These are phyloP conservation scores for Angophora floribunda DNA, from an alignment of 345 rosid species.

Conservation along the genomic window DNA sequence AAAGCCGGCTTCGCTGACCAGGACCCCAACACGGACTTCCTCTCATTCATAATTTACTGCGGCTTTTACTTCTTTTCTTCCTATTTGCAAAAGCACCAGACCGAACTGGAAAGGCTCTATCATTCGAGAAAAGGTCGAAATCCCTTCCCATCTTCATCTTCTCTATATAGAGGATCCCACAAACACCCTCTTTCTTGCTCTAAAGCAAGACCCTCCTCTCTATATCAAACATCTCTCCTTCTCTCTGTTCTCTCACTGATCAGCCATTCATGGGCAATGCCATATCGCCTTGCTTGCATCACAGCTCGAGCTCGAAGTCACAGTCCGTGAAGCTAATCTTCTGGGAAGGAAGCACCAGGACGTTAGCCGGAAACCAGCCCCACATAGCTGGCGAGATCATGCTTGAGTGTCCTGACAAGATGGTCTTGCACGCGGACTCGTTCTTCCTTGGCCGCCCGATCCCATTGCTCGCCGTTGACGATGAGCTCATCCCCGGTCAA, in stretches of 20 bases:
- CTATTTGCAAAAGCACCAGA: background rate
- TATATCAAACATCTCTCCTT: background rate
- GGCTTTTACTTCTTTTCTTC: background rate
- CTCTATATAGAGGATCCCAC: background rate
- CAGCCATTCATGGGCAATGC: constrained; percentile 23
- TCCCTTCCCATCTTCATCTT: background rate
- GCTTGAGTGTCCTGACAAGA: constrained; percentile 24
- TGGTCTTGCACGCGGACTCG: constrained; percentile 29
- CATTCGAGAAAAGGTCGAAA: background rate
- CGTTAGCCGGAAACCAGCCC: background rate
- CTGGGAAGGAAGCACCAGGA: constrained; percentile 22
- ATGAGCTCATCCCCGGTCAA: constrained; percentile 13
- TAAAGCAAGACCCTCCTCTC: background rate
- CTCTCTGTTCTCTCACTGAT: background rate
- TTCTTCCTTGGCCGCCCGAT: constrained; percentile 29
- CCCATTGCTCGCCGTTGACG: constrained; percentile 24
- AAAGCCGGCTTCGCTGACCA: background rate
- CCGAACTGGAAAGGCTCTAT: background rate
- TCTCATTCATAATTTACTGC: background rate
- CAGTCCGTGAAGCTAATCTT: constrained; percentile 17
- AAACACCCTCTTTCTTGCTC: background rate
- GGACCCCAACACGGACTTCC: background rate
- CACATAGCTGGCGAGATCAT: constrained; percentile 28
- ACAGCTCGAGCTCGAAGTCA: background rate
- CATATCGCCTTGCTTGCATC: constrained; percentile 13